Conservation (phyloP, 2,329 filamentous ascomycete species). For the Westerdykella sp. region DNA sequence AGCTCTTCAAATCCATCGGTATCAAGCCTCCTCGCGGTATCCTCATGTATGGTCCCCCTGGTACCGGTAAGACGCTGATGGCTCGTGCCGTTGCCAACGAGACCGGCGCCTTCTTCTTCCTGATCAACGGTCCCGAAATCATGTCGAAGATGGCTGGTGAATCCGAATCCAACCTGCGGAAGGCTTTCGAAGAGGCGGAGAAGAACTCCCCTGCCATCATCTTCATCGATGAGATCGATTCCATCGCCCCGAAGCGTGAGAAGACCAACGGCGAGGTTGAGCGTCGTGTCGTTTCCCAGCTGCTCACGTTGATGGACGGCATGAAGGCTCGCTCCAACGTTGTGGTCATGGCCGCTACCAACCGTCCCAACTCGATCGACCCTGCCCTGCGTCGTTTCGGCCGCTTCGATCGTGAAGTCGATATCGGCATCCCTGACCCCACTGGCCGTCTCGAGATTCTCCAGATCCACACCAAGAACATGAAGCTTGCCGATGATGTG, state of each 20-base stretch:
- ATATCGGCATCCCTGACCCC: slow-evolving; percentile 96
- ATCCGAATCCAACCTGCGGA: slow-evolving; percentile 94
- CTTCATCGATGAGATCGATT: slow-evolving; percentile 99
- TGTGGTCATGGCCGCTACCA: slow-evolving; percentile 98
- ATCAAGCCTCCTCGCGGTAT: slow-evolving; percentile 99
- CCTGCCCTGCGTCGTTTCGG: slow-evolving; percentile 96
- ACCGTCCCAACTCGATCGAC: slow-evolving; percentile 97
- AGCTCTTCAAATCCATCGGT: slow-evolving; percentile 99
- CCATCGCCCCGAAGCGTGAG: slow-evolving; percentile 97
- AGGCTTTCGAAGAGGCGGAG: slow-evolving; percentile 99
- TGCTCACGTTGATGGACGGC: slow-evolving; percentile 96
- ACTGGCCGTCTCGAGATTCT: slow-evolving; percentile 98
- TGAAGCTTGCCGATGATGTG: slow-evolving; percentile 96
- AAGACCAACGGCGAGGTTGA: slow-evolving; percentile 99
- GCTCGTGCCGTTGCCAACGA: slow-evolving; percentile 97
- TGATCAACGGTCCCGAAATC: slow-evolving; percentile 98
- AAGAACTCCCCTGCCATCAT: slow-evolving; percentile 99
- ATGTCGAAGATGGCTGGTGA: slow-evolving; percentile 99
- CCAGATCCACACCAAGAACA: slow-evolving; percentile 99
- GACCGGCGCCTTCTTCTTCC: slow-evolving; percentile 98
- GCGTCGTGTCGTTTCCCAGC: slow-evolving; percentile 95
- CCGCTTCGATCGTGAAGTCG: slow-evolving; percentile 97
- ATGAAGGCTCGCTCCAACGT: slow-evolving; percentile 99
- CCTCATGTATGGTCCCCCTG: slow-evolving; percentile 54
- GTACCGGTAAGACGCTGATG: slow-evolving; percentile 76